A percentile compares a stretch with the other conserved stretches of the same genome.
Evolutionary conservation across 441 rosid species (phyloP).

Genomic region (Manihot esculenta): DNA sequence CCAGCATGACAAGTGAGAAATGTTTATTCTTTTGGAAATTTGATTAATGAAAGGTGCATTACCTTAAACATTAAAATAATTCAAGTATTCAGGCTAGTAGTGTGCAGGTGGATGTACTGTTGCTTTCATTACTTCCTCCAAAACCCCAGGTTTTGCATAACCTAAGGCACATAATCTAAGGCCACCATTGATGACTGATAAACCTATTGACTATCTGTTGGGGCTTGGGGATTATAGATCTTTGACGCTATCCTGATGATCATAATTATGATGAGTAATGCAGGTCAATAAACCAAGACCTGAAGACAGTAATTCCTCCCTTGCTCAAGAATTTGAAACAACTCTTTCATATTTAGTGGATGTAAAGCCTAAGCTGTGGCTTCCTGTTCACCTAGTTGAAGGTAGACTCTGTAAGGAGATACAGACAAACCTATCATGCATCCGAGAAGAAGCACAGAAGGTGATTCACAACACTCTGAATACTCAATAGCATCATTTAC

Average conservation of each 20-base stretch:
- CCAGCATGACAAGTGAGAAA: neutral
- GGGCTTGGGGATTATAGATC: neutral
- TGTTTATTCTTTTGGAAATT: neutral
- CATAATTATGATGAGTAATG: conserved; percentile 18
- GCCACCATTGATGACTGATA: neutral
- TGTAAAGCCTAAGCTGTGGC: conserved; percentile 73
- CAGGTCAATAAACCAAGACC: conserved; percentile 45
- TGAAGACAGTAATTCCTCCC: conserved; percentile 28
- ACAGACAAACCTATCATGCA: conserved; percentile 61
- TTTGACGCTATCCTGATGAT: conserved; percentile 9
- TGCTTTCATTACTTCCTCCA: neutral
- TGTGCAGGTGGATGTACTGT: neutral
- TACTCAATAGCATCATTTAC: conserved; percentile 13
- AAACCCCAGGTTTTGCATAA: neutral
- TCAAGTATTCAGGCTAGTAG: neutral
- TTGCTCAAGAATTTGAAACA: conserved; percentile 44
- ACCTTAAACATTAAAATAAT: neutral
- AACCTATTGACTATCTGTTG: neutral
- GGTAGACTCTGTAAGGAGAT: conserved; percentile 75
- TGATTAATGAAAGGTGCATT: neutral
- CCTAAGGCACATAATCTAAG: neutral
- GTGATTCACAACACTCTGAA: conserved; percentile 25
- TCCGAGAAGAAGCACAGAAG: conserved; percentile 63
- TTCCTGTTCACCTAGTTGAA: conserved; percentile 72
- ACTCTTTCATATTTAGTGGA: conserved; percentile 61